Base-by-base conservation (phyloP, 345 rosid species). In the Toxicodendron radicans region DNA sequence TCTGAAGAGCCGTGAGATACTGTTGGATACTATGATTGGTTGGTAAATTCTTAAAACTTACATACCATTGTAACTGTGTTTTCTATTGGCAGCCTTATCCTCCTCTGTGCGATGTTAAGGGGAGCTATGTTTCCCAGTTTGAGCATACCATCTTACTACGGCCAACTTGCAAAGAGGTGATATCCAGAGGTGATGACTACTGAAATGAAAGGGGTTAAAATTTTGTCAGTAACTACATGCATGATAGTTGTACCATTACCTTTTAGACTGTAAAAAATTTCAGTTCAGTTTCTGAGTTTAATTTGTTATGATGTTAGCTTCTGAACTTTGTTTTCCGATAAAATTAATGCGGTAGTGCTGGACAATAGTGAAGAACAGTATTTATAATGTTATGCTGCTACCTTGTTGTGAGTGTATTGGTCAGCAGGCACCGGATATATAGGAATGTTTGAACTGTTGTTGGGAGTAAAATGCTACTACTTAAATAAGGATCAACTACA, bases 91-190 rank as follows among this genome's bases (percentile, higher is more conserved):
- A 95, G 99, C 93, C 97, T 0, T 89, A 70, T 74, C 98, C 99
- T 78, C 97, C 99, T 21, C 84, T 93, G 0, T 95, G 97, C 58
- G 98, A 91, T 75, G 79, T 84, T 53, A 91, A 88, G 75, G 99
- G 98, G 72, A 95, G 98, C 74, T 95, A 88, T 33, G 97, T 95
- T 0, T 93, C 98, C 49, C 99, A 95, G 81, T 95, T 86, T 27
- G 97, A 91, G 82, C 99, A 95, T 75, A 93, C 99, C 27, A 87
- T 95, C 64, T 79, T 92, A 62, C 91, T 95, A 17, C 91, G 99
- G 73, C 98, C 99, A 0, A 91, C 93, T 60, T 95, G 99, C 96
- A 93, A 93, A 83, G 98, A 95, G 83, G 98, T 93, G 58, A 80
- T 91, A 76, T 93, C 98, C 45, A 88, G 86, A 74, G 98, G 98